Conservation (phyloP, 495 filamentous ascomycete genomes). For the Penicillium roqueforti region DNA sequence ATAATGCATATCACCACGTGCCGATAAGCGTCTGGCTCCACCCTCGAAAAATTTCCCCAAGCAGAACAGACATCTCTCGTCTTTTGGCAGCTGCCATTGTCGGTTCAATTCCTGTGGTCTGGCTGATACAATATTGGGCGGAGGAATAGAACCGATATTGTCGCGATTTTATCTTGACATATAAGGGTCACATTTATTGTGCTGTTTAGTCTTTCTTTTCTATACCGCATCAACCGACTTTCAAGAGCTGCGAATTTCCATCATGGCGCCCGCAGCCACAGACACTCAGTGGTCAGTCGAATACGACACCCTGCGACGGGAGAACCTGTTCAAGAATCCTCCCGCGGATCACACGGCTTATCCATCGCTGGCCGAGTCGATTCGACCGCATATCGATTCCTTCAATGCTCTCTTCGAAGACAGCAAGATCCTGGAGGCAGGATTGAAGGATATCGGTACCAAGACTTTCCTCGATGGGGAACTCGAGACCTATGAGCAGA, state of each 20-base stretch:
- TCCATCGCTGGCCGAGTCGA: constrained; percentile 74
- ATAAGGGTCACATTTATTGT: not conserved
- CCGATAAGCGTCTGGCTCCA: constrained; percentile 41
- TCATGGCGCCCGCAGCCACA: constrained; percentile 53
- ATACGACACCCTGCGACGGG: constrained; percentile 75
- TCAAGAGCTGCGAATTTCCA: constrained; percentile 17
- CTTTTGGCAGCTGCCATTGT: constrained; percentile 30
- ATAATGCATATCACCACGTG: constrained; percentile 43
- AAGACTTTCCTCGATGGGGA: constrained; percentile 83
- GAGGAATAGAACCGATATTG: constrained; percentile 6
- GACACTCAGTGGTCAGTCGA: constrained; percentile 72
- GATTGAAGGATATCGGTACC: constrained; percentile 81
- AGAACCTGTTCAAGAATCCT: constrained; percentile 82
- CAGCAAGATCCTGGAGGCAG: constrained; percentile 66
- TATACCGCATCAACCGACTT: constrained; percentile 14
- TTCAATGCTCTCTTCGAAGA: constrained; percentile 89
- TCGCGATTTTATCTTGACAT: not conserved
- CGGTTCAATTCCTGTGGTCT: constrained; percentile 24
- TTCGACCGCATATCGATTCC: constrained; percentile 86
- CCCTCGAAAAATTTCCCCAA: constrained; percentile 49
- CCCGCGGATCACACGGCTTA: constrained; percentile 85
- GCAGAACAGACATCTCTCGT: constrained; percentile 16
- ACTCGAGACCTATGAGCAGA: constrained; percentile 38
- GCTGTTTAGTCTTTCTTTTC: not conserved
- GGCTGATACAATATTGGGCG: constrained; percentile 15